Evolutionary conservation across 2,329 filamentous ascomycete genomes (phyloP), one percentile per base, ranked within the genome.

Genomic region (Raffaelea deltoideospora): DNA sequence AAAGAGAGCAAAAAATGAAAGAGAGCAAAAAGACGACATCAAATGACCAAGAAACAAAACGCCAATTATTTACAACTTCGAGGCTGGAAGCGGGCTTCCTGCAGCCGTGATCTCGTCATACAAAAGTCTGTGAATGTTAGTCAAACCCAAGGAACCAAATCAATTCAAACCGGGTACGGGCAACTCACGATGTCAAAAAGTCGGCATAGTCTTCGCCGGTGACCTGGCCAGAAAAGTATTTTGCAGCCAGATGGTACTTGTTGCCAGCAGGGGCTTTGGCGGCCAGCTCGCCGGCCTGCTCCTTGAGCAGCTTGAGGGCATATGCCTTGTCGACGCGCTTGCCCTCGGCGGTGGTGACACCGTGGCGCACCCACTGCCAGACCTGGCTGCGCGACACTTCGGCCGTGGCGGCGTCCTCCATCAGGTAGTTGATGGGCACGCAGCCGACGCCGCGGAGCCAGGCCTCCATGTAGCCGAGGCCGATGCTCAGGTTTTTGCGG

Each of bases 171-270:
- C 7, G 23, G 13, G 23, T 7, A 24, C 23, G 13, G 26, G 5
- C 26, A 27, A 64, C 79, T 69, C 65, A 84, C 77, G 64, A 63
- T 8, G 85, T 95, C 64, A 98, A 61, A 65, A 96, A 96, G 59
- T 98, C 90, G 11, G 87, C 86, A 57, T 96, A 96, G 48, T 95
- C 87, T 67, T 96, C 90, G 39, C 90, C 90, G 3, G 88, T 96
- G 40, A 96, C 81, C 67, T 98, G 90, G 32, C 74, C 67, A 24
- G 83, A 76, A 53, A 96, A 95, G 63, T 96, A 96, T 60, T 93
- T 79, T 2, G 84, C 84, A 1, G 90, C 90, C 37, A 94, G 70
- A 41, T 79, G 75, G 64, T 69, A 95, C 68, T 95, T 95, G 68
- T 95, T 90, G 39, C 86, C 86, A 66, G 82, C 80, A 35, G 78